Evolutionary conservation across 345 rosid genomes (phyloP).

Genomic region (Populus pruinosa): DNA sequence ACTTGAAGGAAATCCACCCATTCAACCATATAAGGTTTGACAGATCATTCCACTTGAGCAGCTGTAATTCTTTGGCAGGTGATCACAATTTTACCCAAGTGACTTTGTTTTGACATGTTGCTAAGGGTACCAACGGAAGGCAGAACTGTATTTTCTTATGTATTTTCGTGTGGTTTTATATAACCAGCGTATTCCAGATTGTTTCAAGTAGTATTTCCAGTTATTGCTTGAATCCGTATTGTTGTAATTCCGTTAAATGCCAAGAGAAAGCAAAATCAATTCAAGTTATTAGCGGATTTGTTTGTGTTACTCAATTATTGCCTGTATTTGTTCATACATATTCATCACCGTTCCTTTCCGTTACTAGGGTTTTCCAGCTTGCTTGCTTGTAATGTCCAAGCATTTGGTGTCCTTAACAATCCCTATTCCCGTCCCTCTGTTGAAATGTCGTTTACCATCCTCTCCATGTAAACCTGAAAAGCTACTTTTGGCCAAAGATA

Average conservation of each 20-base stretch:
- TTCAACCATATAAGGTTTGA: not conserved
- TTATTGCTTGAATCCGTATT: too few species aligned
- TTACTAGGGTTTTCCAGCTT: too few species aligned
- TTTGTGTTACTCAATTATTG: not conserved
- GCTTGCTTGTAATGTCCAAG: too few species aligned
- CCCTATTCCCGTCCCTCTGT: not conserved
- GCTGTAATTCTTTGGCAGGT: not conserved
- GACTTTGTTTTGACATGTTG: not conserved
- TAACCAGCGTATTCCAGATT: not conserved
- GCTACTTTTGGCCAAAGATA: not conserved
- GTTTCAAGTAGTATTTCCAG: not conserved
- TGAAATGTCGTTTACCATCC: not conserved
- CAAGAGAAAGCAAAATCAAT: not conserved
- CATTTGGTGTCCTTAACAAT: not conserved
- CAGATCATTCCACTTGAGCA: not conserved
- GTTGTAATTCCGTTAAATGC: not conserved
- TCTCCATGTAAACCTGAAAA: not conserved
- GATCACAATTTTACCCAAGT: constrained; percentile 1
- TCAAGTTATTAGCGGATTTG: not conserved
- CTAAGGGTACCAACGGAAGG: not conserved
- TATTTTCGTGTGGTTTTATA: not conserved
- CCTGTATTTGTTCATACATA: not conserved
- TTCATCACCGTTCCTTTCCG: not conserved
- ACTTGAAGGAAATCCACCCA: not conserved
- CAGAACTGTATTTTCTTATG: constrained; percentile 1